Conservation (phyloP, 2,329 filamentous ascomycete genomes). For the Tolypocladium nubicola region DNA sequence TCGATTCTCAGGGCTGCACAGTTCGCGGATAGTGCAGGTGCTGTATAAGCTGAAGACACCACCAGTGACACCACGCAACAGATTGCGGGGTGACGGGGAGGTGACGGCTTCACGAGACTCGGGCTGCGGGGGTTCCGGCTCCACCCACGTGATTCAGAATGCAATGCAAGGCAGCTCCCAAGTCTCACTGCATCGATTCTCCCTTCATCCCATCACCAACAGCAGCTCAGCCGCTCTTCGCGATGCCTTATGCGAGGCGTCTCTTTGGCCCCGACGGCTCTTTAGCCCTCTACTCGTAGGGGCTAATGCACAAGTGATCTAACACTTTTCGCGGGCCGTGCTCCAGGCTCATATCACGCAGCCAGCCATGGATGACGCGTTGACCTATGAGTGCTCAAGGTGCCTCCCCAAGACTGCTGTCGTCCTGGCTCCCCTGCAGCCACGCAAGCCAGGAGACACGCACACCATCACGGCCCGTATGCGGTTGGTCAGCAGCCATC, state of each 20-base stretch:
- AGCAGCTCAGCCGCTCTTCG: background rate
- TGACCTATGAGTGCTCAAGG: background rate
- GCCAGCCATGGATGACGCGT: background rate
- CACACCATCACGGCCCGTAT: background rate
- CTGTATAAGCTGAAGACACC: background rate
- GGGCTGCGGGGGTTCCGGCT: background rate
- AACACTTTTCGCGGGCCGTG: background rate
- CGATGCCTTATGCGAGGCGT: background rate
- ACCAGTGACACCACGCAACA: background rate
- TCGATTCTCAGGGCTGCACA: background rate
- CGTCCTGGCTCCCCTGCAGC: background rate
- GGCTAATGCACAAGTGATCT: background rate
- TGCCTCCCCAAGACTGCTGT: background rate
- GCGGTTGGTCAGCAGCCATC: background rate
- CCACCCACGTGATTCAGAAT: background rate
- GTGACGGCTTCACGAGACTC: background rate
- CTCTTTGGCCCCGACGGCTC: background rate
- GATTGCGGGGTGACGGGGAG: background rate
- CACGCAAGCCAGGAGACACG: background rate
- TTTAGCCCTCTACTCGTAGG: background rate
- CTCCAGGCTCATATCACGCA: background rate
- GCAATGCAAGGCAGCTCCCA: background rate
- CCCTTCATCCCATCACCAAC: background rate
- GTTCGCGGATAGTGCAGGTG: background rate
- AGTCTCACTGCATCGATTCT: background rate